These are phyloP conservation scores for Cercophora samala DNA, from an alignment of 495 filamentous ascomycete genomes.

Conservation along the genomic window DNA sequence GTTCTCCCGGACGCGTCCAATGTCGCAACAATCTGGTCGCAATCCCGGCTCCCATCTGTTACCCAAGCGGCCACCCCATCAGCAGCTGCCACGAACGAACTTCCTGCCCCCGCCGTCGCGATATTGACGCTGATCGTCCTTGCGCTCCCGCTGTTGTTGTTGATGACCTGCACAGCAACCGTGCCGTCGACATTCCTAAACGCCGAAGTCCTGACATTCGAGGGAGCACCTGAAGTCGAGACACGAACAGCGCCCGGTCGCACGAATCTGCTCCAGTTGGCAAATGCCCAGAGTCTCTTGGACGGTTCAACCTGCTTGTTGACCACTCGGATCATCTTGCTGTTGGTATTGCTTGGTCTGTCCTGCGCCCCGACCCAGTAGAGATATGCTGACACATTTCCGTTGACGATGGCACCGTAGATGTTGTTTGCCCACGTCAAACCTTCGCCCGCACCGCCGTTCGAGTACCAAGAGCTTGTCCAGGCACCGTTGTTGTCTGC, in stretches of 20 bases:
- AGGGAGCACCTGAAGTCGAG: slow-evolving; percentile 29
- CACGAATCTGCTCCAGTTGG: slow-evolving; percentile 44
- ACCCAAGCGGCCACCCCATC: slow-evolving; percentile 1
- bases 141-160: slow-evolving; percentile 42
- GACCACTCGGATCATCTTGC: slow-evolving; percentile 41
- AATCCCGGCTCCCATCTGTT: slow-evolving; percentile 3
- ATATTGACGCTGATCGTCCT: not conserved
- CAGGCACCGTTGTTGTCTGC: slow-evolving; percentile 46
- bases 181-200: slow-evolving; percentile 48
- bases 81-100: not conserved
- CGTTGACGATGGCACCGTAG: slow-evolving; percentile 41
- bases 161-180: slow-evolving; percentile 45
- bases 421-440: slow-evolving; percentile 56
- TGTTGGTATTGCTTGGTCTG: slow-evolving; percentile 34
- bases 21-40: not conserved
- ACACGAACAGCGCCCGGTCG: slow-evolving; percentile 47
- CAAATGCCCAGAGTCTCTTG: slow-evolving; percentile 51
- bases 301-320: slow-evolving; percentile 31
- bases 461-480: slow-evolving; percentile 47
- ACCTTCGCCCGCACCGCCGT: slow-evolving; percentile 48
- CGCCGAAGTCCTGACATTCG: slow-evolving; percentile 38
- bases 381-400: slow-evolving; percentile 47
- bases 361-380: slow-evolving; percentile 54
- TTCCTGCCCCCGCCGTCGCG: not conserved
- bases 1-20: slow-evolving; percentile 1